These are phyloP conservation scores for Eucalyptus pumila DNA, from an alignment of 345 rosid genomes.

Conservation along the genomic window DNA sequence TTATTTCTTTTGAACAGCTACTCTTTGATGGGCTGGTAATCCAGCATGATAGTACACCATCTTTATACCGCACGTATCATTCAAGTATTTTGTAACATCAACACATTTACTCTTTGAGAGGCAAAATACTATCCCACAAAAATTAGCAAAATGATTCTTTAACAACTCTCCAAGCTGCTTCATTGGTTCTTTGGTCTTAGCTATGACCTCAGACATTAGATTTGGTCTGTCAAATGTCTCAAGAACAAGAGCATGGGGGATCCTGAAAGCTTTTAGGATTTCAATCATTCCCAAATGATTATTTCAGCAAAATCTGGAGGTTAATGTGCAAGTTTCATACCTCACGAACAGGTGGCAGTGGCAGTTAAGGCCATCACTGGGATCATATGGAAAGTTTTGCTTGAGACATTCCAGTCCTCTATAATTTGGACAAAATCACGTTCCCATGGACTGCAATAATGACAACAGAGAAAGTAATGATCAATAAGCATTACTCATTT, in stretches of 20 bases:
- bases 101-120: too few relatives aligned
- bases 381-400: conserved; percentile 55
- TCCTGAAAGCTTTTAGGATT: conserved; percentile 50
- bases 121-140: too few relatives aligned
- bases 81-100: too few relatives aligned
- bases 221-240: conserved; percentile 94
- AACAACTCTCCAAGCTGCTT: conserved; percentile 70
- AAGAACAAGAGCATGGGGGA: conserved; percentile 67
- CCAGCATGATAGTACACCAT: too few relatives aligned
- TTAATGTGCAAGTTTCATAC: conserved; percentile 9
- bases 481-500: neutral
- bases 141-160: too few relatives aligned
- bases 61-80: too few relatives aligned
- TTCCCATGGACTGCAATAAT: conserved; percentile 75
- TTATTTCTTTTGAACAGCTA: too few relatives aligned
- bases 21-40: too few relatives aligned
- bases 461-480: neutral
- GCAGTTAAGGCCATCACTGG: conserved; percentile 87
- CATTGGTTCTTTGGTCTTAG: conserved; percentile 61
- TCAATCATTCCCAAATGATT: neutral
- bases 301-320: neutral
- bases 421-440: conserved; percentile 95
- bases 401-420: conserved; percentile 70
- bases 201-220: conserved; percentile 70
- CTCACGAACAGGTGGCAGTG: conserved; percentile 81